phyloP scores from a whole-genome alignment of 345 rosid genomes.

The Jatropha curcas region DNA sequence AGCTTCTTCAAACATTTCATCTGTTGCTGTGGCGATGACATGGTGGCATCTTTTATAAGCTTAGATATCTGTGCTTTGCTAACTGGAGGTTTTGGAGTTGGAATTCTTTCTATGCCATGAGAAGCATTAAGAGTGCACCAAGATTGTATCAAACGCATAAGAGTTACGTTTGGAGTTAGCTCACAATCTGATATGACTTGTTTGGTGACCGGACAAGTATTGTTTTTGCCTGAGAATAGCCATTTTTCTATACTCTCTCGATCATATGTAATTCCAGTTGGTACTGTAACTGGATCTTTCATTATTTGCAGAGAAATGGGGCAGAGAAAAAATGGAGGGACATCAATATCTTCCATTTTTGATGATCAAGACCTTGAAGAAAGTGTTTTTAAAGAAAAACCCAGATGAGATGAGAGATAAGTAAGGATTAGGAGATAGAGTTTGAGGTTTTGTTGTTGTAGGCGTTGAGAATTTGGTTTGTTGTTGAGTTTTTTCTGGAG shows the following conservation, averaged over 20 bases:
- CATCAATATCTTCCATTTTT: slow-evolving; percentile 61
- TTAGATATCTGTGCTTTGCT: slow-evolving; percentile 55
- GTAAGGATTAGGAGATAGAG: too few relatives aligned
- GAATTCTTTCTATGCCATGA: slow-evolving; percentile 74
- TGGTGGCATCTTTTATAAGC: slow-evolving; percentile 50
- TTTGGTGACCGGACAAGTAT: slow-evolving; percentile 70
- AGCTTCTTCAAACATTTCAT: slow-evolving; percentile 53
- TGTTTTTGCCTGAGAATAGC: slow-evolving; percentile 52
- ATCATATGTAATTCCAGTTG: slow-evolving; percentile 72
- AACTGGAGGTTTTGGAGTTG: slow-evolving; percentile 79
- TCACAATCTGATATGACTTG: slow-evolving; percentile 55
- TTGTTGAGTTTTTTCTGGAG: too few relatives aligned
- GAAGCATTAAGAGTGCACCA: slow-evolving; percentile 92
- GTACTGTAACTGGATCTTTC: slow-evolving; percentile 70
- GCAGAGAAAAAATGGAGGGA: slow-evolving; percentile 64
- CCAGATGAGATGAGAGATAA: background rate
- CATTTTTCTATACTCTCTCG: slow-evolving; percentile 69
- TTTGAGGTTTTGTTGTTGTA: too few relatives aligned
- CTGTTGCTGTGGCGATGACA: slow-evolving; percentile 41
- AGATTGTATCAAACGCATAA: slow-evolving; percentile 81
- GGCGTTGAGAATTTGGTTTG: too few relatives aligned
- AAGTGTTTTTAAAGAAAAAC: background rate
- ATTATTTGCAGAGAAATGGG: slow-evolving; percentile 71
- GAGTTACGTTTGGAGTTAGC: slow-evolving; percentile 82
- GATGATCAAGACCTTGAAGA: background rate